Evolutionary conservation across 2,329 filamentous ascomycete genomes (phyloP), one percentile per base, ranked within the genome.

Genomic region (Ophiostoma angusticollis): DNA sequence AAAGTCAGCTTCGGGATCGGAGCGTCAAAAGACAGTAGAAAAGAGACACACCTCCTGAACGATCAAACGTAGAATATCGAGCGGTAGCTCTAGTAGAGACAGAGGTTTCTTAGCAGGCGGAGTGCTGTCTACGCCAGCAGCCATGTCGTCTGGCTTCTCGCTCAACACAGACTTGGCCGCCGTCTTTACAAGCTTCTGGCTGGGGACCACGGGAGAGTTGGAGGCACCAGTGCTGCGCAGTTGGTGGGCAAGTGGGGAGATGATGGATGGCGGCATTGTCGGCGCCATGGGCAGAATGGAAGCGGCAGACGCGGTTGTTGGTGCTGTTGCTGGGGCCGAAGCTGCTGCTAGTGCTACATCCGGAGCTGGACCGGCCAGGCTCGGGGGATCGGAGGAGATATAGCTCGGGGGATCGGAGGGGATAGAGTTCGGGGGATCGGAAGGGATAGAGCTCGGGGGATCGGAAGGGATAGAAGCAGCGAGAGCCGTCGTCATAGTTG

Each of bases 41-140:
- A 31, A 50, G 16, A 19, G 17, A 9, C 5, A 4, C 9, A 78
- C 80, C 70, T 91, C 79, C 59, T 82, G 81, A 40, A 89, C 73
- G 44, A 91, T 84, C 49, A 84, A 69, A 48, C 81, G 80, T 31
- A 91, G 60, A 16, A 91, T 70, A 54, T 91, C 84, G 43, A 86
- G 65, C 1, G 84, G 84, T 16, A 91, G 66, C 53, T 87, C 80
- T 19, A 91, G 64, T 34, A 91, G 62, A 25, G 67, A 68, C 44
- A 85, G 62, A 18, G 78, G 75, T 28, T 65, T 64, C 44, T 65
- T 68, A 1, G 39, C 46, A 63, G 66, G 39, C 64, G 74, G 54
- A 63, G 82, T 18, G 18, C 27, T 18, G 4, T 21, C 29, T 57
- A 65, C 73, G 57, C 72, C 80, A 63, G 73, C 72, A 56, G 78